Base-by-base conservation (phyloP, 1,284 basidiomycete species). In the Ganoderma resinaceum region DNA sequence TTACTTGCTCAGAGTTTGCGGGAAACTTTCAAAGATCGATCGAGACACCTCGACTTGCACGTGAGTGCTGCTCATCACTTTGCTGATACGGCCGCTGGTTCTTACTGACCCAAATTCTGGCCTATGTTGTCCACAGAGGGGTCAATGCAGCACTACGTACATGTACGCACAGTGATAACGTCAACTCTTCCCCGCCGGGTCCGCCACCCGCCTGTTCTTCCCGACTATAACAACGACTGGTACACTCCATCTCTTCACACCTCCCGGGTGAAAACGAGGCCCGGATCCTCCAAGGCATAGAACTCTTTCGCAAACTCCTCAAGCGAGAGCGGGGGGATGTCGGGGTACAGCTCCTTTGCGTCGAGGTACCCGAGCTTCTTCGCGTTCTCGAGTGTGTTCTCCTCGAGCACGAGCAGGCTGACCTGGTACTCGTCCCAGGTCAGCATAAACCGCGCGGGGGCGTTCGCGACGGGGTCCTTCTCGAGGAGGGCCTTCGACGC, bases 331-430 rank as follows among this genome's bases (percentile, higher is more conserved):
- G 63, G 66, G n/a, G 67, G 55, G 20, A 72, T 61, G 57, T 76
- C 76, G 3, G 75, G 73, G 46, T 78, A 78, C 33, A 78, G 66
- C 64, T 75, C 73, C 42, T 67, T 62, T 33, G 68, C 75, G 52
- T 76, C 74, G 12, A 78, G 68, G 29, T 73, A 73, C 23, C 76
- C 76, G 7, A 72, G 63, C 40, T 61, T 46, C 68, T 73, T 74
- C 29, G 76, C 76, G 58, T 73, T 73, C 62, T 71, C 74, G 11
- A 76, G 53, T 11, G 73, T 68, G 65, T 61, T 61, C 53, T 66
- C 75, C 23, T 70, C 68, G 4, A 74, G 62, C 57, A 76, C 52
- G 63, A 73, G 70, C 31, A 78, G 64, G 62, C 71, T 75, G 61
- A 69, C 26, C 62, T 40, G 42, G 58, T 78, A 77, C 57, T 73